Conservation (phyloP, 345 rosid species). For the Salix koriyanagi region DNA sequence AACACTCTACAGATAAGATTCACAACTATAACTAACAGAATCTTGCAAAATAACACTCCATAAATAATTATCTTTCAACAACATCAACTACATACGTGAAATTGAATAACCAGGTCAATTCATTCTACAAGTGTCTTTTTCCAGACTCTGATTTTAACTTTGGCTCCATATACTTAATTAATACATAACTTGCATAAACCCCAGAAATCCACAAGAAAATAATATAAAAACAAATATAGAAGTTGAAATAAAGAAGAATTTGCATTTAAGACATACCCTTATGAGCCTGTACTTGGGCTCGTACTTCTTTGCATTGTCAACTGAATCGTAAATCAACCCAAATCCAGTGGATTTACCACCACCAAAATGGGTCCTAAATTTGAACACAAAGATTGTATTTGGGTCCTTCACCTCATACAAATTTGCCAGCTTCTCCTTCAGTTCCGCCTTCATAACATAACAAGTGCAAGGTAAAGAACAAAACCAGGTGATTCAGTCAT, state of each 20-base stretch:
- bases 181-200: neutral
- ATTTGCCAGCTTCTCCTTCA: slow-evolving; percentile 76
- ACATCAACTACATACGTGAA: too few species aligned
- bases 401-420: slow-evolving; percentile 92
- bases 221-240: neutral
- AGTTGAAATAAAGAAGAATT: neutral
- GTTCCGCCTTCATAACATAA: slow-evolving; percentile 48
- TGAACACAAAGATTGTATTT: slow-evolving; percentile 85
- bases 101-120: neutral
- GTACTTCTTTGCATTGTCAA: slow-evolving; percentile 84
- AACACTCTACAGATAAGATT: neutral
- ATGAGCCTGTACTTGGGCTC: slow-evolving; percentile 97
- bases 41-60: neutral
- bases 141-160: neutral
- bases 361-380: slow-evolving; percentile 95
- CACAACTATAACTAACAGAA: too few species aligned
- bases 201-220: neutral
- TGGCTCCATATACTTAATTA: neutral
- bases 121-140: neutral
- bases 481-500: neutral
- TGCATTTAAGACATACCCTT: slow-evolving; percentile 53
- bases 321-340: slow-evolving; percentile 86
- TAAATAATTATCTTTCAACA: neutral
- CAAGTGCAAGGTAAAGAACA: neutral
- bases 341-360: slow-evolving; percentile 99